Evolutionary conservation across 352 stramenopile species (phyloP).

Genomic region (Phytophthora syringae): DNA sequence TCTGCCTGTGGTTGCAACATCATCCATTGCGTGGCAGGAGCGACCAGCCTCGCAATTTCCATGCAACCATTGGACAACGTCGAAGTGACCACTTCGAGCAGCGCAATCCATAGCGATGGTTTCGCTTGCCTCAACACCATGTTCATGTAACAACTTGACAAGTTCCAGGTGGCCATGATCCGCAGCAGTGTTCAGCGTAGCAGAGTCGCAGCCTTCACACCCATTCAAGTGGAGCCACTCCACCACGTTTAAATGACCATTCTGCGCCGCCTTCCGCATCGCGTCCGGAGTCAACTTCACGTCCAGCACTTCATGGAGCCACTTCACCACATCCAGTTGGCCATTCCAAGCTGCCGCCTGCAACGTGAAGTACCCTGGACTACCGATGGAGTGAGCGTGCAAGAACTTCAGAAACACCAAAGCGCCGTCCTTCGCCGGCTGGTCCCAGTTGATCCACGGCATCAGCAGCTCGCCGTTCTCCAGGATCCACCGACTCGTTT

Average conservation of each 20-base stretch:
- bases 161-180: constrained; percentile 52
- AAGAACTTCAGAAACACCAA: constrained; percentile 57
- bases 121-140: constrained; percentile 26
- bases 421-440: constrained; percentile 53
- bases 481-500: constrained; percentile 26
- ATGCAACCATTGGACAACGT: constrained; percentile 49
- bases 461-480: constrained; percentile 35
- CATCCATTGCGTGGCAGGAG: no score
- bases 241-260: constrained; percentile 38
- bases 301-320: constrained; percentile 36
- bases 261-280: constrained; percentile 32
- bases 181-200: constrained; percentile 52
- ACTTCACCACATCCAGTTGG: constrained; percentile 39
- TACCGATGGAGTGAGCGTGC: constrained; percentile 43
- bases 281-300: constrained; percentile 27
- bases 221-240: constrained; percentile 41
- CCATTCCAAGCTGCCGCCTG: constrained; percentile 60
- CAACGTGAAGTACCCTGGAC: constrained; percentile 55
- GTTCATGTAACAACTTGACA: constrained; percentile 42
- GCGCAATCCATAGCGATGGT: constrained; percentile 45
- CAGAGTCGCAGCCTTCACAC: constrained; percentile 37
- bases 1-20: no score
- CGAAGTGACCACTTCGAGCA: constrained; percentile 35
- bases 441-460: constrained; percentile 48
- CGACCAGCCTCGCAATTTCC: constrained; percentile 32